Evolutionary conservation across 208 protist species (phyloP).

Genomic region (Crithidia expoeki): DNA sequence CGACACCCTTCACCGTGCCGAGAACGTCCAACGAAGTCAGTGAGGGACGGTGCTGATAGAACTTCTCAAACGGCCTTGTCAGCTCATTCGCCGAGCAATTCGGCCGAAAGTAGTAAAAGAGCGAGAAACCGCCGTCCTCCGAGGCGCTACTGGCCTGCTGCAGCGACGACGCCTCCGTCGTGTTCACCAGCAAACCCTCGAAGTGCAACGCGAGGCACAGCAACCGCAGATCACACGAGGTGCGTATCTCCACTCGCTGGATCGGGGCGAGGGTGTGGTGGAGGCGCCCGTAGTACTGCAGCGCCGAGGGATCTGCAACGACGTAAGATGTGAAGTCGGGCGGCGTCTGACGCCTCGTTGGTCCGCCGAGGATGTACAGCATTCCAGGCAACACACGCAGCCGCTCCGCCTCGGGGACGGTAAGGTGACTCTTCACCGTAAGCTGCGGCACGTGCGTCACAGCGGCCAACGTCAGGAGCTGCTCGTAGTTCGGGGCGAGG

Average conservation of each 20-base stretch:
- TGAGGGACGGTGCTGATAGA: conserved; percentile 66
- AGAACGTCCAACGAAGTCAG: conserved; percentile 29
- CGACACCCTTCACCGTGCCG: background rate
- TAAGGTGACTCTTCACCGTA: conserved; percentile 38
- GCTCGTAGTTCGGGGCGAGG: conserved; percentile 80
- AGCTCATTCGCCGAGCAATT: conserved; percentile 84
- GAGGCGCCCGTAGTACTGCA: conserved; percentile 88
- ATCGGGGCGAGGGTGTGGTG: conserved; percentile 50
- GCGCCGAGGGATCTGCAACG: conserved; percentile 59
- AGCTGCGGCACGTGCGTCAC: conserved; percentile 61
- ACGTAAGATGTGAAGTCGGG: conserved; percentile 52
- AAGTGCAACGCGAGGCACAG: conserved; percentile 76
- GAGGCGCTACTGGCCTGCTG: conserved; percentile 24
- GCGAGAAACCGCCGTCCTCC: conserved; percentile 41
- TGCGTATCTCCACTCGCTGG: conserved; percentile 52
- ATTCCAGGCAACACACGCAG: conserved; percentile 77
- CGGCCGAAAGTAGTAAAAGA: conserved; percentile 85
- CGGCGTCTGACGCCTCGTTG: conserved; percentile 24
- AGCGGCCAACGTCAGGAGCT: conserved; percentile 75
- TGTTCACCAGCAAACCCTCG: conserved; percentile 29
- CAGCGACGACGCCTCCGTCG: conserved; percentile 44
- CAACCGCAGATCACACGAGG: conserved; percentile 78
- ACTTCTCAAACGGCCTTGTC: conserved; percentile 74
- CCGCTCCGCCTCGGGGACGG: conserved; percentile 47
- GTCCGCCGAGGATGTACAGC: conserved; percentile 62